phyloP scores from a whole-genome alignment of 768 basidiomycete species.

The Suillus plorans region DNA sequence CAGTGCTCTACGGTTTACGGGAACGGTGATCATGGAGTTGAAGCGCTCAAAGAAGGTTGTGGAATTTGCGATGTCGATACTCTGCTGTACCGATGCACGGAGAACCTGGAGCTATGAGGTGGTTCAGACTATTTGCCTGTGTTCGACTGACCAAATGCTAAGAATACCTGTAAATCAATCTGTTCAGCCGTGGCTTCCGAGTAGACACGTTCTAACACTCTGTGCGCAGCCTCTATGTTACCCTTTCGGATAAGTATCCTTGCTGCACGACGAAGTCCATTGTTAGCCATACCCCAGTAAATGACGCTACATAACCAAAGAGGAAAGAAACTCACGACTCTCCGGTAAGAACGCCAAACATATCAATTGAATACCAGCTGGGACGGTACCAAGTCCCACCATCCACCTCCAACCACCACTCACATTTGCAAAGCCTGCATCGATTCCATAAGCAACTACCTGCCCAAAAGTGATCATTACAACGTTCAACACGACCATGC shows the following conservation, averaged over 20 bases:
- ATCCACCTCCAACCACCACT: conserved; percentile 79
- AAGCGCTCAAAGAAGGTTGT: conserved; percentile 61
- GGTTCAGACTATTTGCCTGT: not conserved
- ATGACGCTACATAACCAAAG: not conserved
- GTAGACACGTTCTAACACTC: conserved; percentile 68
- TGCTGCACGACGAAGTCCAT: conserved; percentile 30
- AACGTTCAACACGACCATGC: conserved; percentile 81
- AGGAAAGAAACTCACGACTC: conserved; percentile 54
- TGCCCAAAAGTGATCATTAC: conserved; percentile 82
- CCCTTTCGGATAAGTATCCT: conserved; percentile 67
- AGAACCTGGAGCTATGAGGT: conserved; percentile 52
- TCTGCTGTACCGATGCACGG: conserved; percentile 56
- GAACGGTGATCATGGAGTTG: conserved; percentile 51
- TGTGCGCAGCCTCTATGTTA: conserved; percentile 47
- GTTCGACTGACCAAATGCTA: not conserved
- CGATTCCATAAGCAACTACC: conserved; percentile 76
- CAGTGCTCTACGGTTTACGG: conserved; percentile 66
- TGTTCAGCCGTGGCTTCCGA: conserved; percentile 61
- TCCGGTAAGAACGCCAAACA: conserved; percentile 71
- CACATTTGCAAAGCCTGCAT: conserved; percentile 60
- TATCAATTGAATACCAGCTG: conserved; percentile 61
- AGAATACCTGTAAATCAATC: conserved; percentile 58
- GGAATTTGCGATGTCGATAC: conserved; percentile 57
- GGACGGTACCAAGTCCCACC: conserved; percentile 74
- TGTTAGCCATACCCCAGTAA: not conserved